Evolutionary conservation across 2,329 filamentous ascomycete species (phyloP).

Genomic region (Sarocladium brachiariae): DNA sequence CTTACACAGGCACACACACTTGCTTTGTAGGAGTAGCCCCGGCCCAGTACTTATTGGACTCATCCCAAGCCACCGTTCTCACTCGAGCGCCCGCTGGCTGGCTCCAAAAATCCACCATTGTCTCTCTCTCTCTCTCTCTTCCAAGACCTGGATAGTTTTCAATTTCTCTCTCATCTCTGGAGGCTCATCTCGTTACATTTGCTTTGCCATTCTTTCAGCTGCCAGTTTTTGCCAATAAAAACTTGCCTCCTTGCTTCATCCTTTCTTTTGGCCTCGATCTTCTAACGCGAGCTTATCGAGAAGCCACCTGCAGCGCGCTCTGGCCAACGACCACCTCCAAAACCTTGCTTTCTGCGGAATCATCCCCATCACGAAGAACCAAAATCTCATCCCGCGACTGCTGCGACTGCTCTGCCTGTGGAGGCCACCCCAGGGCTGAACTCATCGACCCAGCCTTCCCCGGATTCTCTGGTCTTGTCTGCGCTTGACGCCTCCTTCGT

Average conservation of each 20-base stretch:
- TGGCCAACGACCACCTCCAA: too few relatives aligned
- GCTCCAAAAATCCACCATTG: not conserved
- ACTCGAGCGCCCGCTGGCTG: constrained; percentile 1
- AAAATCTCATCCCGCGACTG: too few relatives aligned
- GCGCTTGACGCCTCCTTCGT: not conserved
- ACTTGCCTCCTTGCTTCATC: not conserved
- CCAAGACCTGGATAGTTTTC: constrained; percentile 6
- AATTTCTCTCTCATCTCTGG: too few relatives aligned
- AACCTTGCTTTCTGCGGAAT: too few relatives aligned
- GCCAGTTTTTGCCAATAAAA: too few relatives aligned
- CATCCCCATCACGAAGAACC: too few relatives aligned
- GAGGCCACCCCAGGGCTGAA: too few relatives aligned
- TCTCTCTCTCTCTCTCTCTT: not conserved
- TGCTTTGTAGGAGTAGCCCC: too few relatives aligned
- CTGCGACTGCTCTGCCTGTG: too few relatives aligned
- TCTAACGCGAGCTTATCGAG: too few relatives aligned
- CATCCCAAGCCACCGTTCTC: not conserved
- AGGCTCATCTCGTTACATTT: not conserved
- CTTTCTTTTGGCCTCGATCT: not conserved
- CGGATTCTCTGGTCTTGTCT: not conserved
- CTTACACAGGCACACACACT: not conserved
- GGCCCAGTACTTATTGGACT: not conserved
- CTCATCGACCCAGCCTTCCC: not conserved
- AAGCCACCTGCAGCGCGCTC: too few relatives aligned
- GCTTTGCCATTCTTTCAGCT: not conserved